These are phyloP conservation scores for Pythium coloratum DNA, from an alignment of 352 stramenopile genomes.

Conservation along the genomic window DNA sequence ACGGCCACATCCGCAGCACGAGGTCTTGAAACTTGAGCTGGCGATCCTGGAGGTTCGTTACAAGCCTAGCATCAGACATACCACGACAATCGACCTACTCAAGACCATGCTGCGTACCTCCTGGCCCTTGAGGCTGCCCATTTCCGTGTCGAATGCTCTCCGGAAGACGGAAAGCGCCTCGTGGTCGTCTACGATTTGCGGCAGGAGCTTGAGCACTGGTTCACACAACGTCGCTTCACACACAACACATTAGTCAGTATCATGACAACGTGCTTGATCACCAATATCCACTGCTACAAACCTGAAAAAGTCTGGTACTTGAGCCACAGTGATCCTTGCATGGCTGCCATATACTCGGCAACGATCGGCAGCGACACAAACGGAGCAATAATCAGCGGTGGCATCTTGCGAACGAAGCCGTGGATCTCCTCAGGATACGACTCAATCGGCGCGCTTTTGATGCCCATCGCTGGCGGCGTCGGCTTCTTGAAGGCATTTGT, in stretches of 20 bases:
- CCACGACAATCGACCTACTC: too few relatives aligned
- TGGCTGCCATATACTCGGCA: slow-evolving; percentile 69
- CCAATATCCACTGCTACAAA: slow-evolving; percentile 15
- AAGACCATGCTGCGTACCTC: slow-evolving; percentile 31
- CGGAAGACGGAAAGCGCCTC: slow-evolving; percentile 63
- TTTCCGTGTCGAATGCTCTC: slow-evolving; percentile 55
- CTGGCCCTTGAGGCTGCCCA: slow-evolving; percentile 37
- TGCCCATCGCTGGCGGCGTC: slow-evolving; percentile 48
- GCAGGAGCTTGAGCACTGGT: slow-evolving; percentile 65
- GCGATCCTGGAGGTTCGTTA: slow-evolving; percentile 38
- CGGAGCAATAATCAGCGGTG: slow-evolving; percentile 62
- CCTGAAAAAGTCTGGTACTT: slow-evolving; percentile 41
- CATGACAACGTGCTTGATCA: neutral
- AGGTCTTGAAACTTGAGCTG: slow-evolving; percentile 65
- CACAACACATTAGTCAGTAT: neutral
- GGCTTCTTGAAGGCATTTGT: slow-evolving; percentile 64
- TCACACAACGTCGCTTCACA: slow-evolving; percentile 39
- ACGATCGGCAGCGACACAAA: slow-evolving; percentile 67
- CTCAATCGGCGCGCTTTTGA: slow-evolving; percentile 68
- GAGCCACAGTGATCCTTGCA: slow-evolving; percentile 54
- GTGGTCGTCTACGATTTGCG: slow-evolving; percentile 71
- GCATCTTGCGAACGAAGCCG: slow-evolving; percentile 54
- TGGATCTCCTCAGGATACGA: slow-evolving; percentile 51
- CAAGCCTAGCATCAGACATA: neutral
- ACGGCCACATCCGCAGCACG: slow-evolving; percentile 78